phyloP scores from a whole-genome alignment of 208 protist species.

The Blastocrithidia nonstop region DNA sequence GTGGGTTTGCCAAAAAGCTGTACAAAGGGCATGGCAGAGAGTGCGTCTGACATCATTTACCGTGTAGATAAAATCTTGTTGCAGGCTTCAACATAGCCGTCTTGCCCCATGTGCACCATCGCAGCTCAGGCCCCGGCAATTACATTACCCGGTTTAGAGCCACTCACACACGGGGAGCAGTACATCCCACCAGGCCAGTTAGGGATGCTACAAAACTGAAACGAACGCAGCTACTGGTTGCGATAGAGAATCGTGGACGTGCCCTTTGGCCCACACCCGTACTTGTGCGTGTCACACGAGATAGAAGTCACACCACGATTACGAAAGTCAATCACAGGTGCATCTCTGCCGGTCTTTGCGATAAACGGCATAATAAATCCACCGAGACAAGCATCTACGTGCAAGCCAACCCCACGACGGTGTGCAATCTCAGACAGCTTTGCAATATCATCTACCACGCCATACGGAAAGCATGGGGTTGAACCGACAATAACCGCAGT shows the following conservation, averaged over 20 bases:
- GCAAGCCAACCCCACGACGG: constrained; percentile 86
- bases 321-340: constrained; percentile 90
- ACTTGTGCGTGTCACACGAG: constrained; percentile 98
- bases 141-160: constrained; percentile 88
- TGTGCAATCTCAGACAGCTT: constrained; percentile 82
- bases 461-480: constrained; percentile 92
- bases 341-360: constrained; percentile 72
- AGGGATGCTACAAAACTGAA: constrained; percentile 90
- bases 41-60: constrained; percentile 51
- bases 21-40: constrained; percentile 51
- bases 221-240: constrained; percentile 68
- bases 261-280: constrained; percentile 96
- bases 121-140: constrained; percentile 94
- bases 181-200: constrained; percentile 98
- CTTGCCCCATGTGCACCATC: constrained; percentile 86
- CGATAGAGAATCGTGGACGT: constrained; percentile 92
- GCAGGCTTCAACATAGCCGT: constrained; percentile 76
- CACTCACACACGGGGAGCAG: constrained; percentile 91
- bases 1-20: constrained; percentile 75
- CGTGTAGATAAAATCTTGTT: constrained; percentile 65
- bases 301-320: constrained; percentile 96
- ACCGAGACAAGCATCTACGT: constrained; percentile 97
- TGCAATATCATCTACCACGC: constrained; percentile 85
- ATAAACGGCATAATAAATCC: constrained; percentile 96
- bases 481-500: constrained; percentile 92